phyloP scores from a whole-genome alignment of 2,329 filamentous ascomycete genomes.

The Calycina herbarum region DNA sequence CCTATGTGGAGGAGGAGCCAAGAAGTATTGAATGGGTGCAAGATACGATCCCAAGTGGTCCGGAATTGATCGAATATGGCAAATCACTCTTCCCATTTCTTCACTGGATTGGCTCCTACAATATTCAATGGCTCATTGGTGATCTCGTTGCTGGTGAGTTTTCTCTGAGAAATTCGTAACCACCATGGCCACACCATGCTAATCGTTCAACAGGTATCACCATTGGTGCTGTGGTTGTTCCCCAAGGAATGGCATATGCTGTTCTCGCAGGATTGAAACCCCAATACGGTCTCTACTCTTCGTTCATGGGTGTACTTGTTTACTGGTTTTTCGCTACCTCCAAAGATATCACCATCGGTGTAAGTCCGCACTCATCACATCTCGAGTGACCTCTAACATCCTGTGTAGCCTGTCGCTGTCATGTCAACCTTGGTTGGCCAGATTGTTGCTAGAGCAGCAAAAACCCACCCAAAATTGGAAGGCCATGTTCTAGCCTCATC shows the following conservation, averaged over 20 bases:
- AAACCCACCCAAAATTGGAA: constrained; percentile 56
- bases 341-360: constrained; percentile 96
- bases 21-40: constrained; percentile 71
- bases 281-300: constrained; percentile 88
- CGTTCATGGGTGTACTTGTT: constrained; percentile 90
- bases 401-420: constrained; percentile 78
- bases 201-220: constrained; percentile 55
- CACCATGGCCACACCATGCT: not conserved
- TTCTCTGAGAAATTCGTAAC: no score
- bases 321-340: constrained; percentile 99
- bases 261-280: constrained; percentile 75
- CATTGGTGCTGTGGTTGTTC: constrained; percentile 78
- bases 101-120: constrained; percentile 88
- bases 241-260: constrained; percentile 95
- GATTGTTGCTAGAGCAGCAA: constrained; percentile 66
- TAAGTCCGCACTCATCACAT: constrained; percentile 46
- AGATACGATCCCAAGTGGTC: constrained; percentile 59
- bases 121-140: constrained; percentile 82
- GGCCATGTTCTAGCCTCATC: constrained; percentile 73
- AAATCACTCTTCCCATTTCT: constrained; percentile 81
- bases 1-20: constrained; percentile 81
- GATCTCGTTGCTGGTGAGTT: constrained; percentile 81
- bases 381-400: constrained; percentile 16
- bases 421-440: constrained; percentile 89
- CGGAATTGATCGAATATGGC: constrained; percentile 60